These are phyloP conservation scores for Xylaria flabelliformis DNA, from an alignment of 495 filamentous ascomycete genomes.

Conservation along the genomic window DNA sequence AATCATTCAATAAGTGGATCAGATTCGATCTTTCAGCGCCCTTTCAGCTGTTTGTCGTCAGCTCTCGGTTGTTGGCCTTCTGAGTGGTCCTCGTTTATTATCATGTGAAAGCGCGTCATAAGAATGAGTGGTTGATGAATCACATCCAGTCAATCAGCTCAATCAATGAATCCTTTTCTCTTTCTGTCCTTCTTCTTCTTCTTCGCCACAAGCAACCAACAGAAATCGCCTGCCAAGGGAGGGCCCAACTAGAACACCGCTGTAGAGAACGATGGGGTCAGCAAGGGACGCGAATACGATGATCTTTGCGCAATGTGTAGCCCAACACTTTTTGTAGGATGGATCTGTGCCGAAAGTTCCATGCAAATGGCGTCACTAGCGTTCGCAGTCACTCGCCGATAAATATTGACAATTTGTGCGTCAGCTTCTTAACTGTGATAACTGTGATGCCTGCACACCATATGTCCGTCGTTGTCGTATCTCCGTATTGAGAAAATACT, in stretches of 20 bases:
- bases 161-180: background rate
- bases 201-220: slow-evolving; percentile 11
- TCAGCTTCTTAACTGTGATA: background rate
- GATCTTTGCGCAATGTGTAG: slow-evolving; percentile 14
- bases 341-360: background rate
- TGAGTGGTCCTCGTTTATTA: background rate
- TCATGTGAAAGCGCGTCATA: slow-evolving; percentile 24
- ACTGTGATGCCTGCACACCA: background rate
- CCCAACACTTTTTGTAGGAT: slow-evolving; percentile 11
- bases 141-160: slow-evolving; percentile 4
- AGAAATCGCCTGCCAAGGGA: background rate
- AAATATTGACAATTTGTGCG: no score
- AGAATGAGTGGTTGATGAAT: slow-evolving; percentile 14
- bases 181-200: background rate
- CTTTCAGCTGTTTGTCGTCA: slow-evolving; percentile 23
- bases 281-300: slow-evolving; percentile 25
- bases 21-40: background rate
- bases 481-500: slow-evolving; percentile 11
- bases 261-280: slow-evolving; percentile 7
- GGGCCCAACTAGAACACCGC: background rate
- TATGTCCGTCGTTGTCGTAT: background rate
- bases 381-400: slow-evolving; percentile 10
- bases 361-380: background rate
- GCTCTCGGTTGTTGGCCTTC: background rate
- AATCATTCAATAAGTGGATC: slow-evolving; percentile 5